These are phyloP conservation scores for Diutina rugosa DNA, from an alignment of 1,139 yeast species.

Conservation along the genomic window DNA sequence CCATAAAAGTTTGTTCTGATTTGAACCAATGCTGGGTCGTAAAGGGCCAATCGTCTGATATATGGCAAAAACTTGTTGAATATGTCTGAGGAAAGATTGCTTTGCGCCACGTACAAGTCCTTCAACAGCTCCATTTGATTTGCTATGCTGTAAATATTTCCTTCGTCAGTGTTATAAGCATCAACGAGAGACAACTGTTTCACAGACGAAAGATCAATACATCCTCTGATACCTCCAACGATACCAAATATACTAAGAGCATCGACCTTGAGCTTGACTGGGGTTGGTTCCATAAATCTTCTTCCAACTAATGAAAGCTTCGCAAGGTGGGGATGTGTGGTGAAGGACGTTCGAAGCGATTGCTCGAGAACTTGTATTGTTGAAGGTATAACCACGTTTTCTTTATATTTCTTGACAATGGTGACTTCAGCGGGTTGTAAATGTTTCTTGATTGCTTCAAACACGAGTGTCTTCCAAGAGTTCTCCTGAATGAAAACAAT, in stretches of 20 bases:
- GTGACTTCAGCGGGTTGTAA: not conserved
- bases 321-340: not conserved
- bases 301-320: not conserved
- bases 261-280: not conserved
- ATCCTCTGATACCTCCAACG: not conserved
- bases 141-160: not conserved
- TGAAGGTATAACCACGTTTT: too few relatives aligned
- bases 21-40: not conserved
- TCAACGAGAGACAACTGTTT: not conserved
- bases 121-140: not conserved
- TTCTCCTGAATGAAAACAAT: not conserved
- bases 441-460: not conserved
- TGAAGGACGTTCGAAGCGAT: not conserved
- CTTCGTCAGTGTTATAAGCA: not conserved
- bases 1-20: too few relatives aligned
- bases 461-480: not conserved
- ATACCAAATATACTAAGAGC: not conserved
- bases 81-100: not conserved
- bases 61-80: too few relatives aligned
- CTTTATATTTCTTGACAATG: too few relatives aligned
- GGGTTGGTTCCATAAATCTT: not conserved
- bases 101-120: not conserved
- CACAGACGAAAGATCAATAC: not conserved
- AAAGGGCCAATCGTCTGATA: not conserved
- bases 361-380: too few relatives aligned